A percentile compares a stretch with the other conserved stretches of the same genome.
phyloP scores from a whole-genome alignment of 1,284 basidiomycete genomes.

The Dichomitus squalens region DNA sequence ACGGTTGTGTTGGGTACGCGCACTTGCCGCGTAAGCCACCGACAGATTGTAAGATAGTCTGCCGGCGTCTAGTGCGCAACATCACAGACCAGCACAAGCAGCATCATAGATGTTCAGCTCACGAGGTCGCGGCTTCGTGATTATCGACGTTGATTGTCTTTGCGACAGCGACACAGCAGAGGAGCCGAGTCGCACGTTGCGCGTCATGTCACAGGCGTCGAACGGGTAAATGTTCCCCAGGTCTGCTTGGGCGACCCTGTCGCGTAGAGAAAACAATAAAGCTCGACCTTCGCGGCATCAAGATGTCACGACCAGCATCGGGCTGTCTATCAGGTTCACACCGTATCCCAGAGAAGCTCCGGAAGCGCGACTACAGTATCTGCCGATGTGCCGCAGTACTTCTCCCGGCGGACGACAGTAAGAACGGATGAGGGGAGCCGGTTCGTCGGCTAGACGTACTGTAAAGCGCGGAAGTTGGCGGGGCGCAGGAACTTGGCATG shows the following conservation, averaged over 20 bases:
- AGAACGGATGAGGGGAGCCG: not conserved
- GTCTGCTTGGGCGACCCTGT: not conserved
- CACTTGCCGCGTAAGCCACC: not conserved
- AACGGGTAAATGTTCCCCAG: not conserved
- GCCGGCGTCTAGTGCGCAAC: not conserved
- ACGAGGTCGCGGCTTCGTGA: not conserved
- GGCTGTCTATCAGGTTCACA: not conserved
- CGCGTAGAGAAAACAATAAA: conserved; percentile 19
- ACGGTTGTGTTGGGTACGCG: not conserved
- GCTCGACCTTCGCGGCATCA: conserved; percentile 19
- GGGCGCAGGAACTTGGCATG: not conserved
- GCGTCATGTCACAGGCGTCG: conserved; percentile 1
- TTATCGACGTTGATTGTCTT: not conserved
- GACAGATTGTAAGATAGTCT: no score
- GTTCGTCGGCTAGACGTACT: no score
- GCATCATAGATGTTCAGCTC: not conserved
- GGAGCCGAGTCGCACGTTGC: not conserved
- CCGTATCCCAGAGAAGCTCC: not conserved
- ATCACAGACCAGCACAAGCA: not conserved
- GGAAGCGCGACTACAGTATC: not conserved
- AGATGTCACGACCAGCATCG: conserved; percentile 3
- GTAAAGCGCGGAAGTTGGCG: not conserved
- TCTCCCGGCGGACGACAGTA: not conserved
- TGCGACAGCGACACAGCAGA: not conserved
- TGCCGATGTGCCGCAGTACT: not conserved